These are phyloP conservation scores for Anaeramoeba flamelloides DNA, from an alignment of 78 protist genomes.

Conservation along the genomic window DNA sequence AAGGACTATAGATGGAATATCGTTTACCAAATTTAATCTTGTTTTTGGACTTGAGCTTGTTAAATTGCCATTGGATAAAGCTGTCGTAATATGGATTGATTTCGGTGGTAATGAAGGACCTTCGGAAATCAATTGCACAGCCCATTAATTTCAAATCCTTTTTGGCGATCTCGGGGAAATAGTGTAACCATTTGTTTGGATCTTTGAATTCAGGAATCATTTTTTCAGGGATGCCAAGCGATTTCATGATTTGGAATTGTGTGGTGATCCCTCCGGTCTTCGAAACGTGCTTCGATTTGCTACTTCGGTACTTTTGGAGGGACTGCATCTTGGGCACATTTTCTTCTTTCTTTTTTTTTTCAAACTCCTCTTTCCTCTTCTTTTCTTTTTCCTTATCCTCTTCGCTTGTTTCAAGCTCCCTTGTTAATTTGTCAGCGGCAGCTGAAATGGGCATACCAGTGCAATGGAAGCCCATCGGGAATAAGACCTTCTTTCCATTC, in stretches of 20 bases:
- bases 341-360: constrained; percentile 15
- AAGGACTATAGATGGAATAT: constrained; percentile 66
- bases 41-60: constrained; percentile 29
- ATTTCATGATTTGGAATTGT: background rate
- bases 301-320: no score
- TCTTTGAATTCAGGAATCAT: constrained; percentile 81
- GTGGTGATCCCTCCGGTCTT: no score
- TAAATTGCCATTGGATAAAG: constrained; percentile 96
- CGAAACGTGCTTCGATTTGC: no score
- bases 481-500: constrained; percentile 74
- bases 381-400: background rate
- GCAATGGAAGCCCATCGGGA: constrained; percentile 97
- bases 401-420: background rate
- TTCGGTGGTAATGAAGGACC: constrained; percentile 97
- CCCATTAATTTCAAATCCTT: constrained; percentile 73
- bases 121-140: constrained; percentile 76
- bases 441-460: constrained; percentile 99
- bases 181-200: constrained; percentile 75
- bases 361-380: background rate
- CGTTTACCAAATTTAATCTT: constrained; percentile 51
- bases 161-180: constrained; percentile 90
- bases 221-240: constrained; percentile 20
- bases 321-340: no score
- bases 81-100: constrained; percentile 94
- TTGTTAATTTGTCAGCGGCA: constrained; percentile 27